A percentile compares a stretch with the other conserved stretches of the same genome.
phyloP scores from a whole-genome alignment of 306 rosid species.

The Geum urbanum region DNA sequence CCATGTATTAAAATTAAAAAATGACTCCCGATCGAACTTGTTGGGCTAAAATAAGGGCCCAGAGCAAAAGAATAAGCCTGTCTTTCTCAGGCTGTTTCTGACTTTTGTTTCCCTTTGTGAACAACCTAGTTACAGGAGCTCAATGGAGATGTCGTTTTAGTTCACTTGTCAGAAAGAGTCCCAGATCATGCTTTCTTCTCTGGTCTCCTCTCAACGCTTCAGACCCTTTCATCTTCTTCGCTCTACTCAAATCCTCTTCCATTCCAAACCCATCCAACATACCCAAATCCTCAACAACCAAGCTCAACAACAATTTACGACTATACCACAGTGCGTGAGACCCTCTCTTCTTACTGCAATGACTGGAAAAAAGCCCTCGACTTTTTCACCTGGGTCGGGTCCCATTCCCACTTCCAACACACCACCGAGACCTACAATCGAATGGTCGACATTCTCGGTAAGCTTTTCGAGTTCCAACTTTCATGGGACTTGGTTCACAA shows the following conservation, averaged over 20 bases:
- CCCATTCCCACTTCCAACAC: conserved; percentile 40
- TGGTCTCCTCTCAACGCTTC: conserved; percentile 22
- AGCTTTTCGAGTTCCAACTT: conserved; percentile 67
- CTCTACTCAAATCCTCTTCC: conserved; percentile 26
- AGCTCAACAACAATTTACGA: conserved; percentile 21
- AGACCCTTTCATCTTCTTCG: background rate
- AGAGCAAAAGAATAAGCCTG: too few species aligned
- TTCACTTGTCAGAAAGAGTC: too few species aligned
- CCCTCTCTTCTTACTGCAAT: conserved; percentile 60
- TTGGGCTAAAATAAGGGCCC: too few species aligned
- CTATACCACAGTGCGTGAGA: conserved; percentile 41
- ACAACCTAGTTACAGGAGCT: too few species aligned
- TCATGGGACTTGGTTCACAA: conserved; percentile 62
- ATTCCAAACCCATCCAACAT: background rate
- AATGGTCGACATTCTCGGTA: conserved; percentile 70
- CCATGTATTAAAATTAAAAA: too few species aligned
- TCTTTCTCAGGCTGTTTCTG: too few species aligned
- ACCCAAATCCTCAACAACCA: conserved; percentile 2
- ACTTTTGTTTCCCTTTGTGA: too few species aligned
- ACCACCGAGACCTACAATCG: conserved; percentile 62
- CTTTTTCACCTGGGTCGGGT: conserved; percentile 70
- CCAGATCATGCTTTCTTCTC: conserved; percentile 27
- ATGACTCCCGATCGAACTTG: too few species aligned
- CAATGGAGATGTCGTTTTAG: too few species aligned
- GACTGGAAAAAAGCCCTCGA: conserved; percentile 82